Conservation (phyloP, 495 filamentous ascomycete species). For the Penicillium nucicola region DNA sequence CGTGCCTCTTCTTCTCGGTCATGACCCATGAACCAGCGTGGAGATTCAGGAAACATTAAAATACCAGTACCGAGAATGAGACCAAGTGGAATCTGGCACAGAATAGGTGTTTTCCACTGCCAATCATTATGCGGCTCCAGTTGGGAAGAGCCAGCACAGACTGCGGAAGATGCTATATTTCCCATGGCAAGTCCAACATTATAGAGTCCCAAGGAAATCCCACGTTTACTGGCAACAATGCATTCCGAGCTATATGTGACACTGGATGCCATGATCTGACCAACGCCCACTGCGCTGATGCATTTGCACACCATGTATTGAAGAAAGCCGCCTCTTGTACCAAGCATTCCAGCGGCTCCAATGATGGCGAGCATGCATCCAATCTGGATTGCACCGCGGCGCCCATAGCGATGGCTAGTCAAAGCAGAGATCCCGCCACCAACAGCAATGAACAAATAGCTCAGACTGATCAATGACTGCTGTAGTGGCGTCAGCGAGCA, state of each 20-base stretch:
- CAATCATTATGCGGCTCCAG: conserved; percentile 21
- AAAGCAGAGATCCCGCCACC: conserved; percentile 23
- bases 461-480: conserved; percentile 29
- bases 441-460: conserved; percentile 24
- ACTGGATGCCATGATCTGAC: conserved; percentile 18
- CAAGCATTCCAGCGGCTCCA: conserved; percentile 25
- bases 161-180: conserved; percentile 21
- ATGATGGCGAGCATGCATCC: conserved; percentile 18
- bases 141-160: conserved; percentile 24
- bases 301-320: conserved; percentile 31
- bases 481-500: conserved; percentile 24
- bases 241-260: conserved; percentile 28
- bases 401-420: conserved; percentile 19
- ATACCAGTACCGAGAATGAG: conserved; percentile 25
- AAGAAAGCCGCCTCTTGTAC: conserved; percentile 22
- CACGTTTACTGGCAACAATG: conserved; percentile 26
- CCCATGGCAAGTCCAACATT: conserved; percentile 28
- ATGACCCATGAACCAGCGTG: conserved; percentile 26
- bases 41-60: conserved; percentile 31
- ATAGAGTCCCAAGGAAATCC: conserved; percentile 22
- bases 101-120: conserved; percentile 31
- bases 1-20: conserved; percentile 21
- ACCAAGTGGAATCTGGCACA: conserved; percentile 27
- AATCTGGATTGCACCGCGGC: conserved; percentile 18
- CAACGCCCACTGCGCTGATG: conserved; percentile 25